Percentiles rank a stretch among this genome's conserved stretches.
Evolutionary conservation across 805 yeast genomes (phyloP).

Genomic region (Lachancea kluyveri): DNA sequence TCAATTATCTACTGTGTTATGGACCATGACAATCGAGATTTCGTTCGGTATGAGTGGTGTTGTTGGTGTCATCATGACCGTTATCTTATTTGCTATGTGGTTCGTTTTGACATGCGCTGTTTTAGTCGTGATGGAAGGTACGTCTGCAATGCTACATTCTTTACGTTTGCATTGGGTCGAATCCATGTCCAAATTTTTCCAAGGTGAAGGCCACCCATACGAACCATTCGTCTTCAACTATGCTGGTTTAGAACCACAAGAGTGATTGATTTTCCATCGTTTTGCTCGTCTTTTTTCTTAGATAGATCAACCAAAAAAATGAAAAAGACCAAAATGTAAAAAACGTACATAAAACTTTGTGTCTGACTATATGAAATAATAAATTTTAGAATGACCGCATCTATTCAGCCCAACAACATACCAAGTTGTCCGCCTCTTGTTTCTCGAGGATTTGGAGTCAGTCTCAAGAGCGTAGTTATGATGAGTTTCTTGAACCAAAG

Average conservation of each 20-base stretch:
- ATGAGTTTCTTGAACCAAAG: no score
- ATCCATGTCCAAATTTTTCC: conserved; percentile 73
- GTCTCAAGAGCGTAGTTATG: no score
- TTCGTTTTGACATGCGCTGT: conserved; percentile 62
- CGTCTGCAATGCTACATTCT: conserved; percentile 78
- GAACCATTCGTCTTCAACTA: conserved; percentile 51
- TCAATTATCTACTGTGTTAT: conserved; percentile 66
- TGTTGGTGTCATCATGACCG: conserved; percentile 50
- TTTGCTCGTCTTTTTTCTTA: neutral
- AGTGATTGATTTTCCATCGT: neutral
- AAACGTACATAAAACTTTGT: no score
- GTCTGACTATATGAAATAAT: no score
- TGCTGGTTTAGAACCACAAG: conserved; percentile 17
- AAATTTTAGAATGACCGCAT: conserved; percentile 1
- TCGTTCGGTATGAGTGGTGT: conserved; percentile 53
- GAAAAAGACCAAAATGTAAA: no score
- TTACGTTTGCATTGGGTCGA: conserved; percentile 79
- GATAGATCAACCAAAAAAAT: no score
- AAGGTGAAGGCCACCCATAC: conserved; percentile 68
- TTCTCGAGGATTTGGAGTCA: no score
- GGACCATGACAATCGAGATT: conserved; percentile 68
- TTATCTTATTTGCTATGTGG: conserved; percentile 67
- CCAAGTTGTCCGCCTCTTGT: no score
- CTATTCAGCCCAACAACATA: no score
- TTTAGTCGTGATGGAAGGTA: conserved; percentile 74